Conservation (phyloP, 2,329 filamentous ascomycete genomes). For the Neurospora crassa region DNA sequence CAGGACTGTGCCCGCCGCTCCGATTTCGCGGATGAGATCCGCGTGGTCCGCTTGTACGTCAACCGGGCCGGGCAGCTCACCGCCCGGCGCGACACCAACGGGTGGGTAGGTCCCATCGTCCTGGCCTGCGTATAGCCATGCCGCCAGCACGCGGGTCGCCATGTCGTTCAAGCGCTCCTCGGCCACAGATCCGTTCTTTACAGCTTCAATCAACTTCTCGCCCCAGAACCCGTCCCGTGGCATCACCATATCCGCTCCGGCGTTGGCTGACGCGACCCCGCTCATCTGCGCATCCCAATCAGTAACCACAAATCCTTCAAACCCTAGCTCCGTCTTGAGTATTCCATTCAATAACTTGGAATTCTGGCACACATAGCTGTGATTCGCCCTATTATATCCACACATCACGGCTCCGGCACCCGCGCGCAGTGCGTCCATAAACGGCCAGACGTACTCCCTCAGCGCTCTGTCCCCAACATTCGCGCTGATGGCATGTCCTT, state of each 20-base stretch:
- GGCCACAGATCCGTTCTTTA: conserved; percentile 67
- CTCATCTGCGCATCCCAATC: conserved; percentile 63
- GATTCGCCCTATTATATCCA: conserved; percentile 63
- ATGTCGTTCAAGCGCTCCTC: conserved; percentile 69
- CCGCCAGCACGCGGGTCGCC: conserved; percentile 53
- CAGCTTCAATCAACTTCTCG: conserved; percentile 59
- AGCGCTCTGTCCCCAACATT: conserved; percentile 58
- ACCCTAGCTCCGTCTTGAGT: conserved; percentile 53
- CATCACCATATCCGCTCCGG: conserved; percentile 64
- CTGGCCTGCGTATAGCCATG: conserved; percentile 28
- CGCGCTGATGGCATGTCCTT: conserved; percentile 43
- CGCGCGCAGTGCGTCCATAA: conserved; percentile 49
- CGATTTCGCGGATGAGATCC: conserved; percentile 30
- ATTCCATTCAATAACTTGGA: conserved; percentile 59
- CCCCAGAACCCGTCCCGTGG: conserved; percentile 49
- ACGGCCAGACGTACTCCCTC: conserved; percentile 60
- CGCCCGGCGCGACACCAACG: conserved; percentile 9
- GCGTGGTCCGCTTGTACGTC: conserved; percentile 18
- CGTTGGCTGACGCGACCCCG: conserved; percentile 42
- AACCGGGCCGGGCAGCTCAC: conserved; percentile 11
- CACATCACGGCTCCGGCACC: conserved; percentile 54
- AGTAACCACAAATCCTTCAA: conserved; percentile 58
- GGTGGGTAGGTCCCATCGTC: conserved; percentile 15
- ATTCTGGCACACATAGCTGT: conserved; percentile 66
- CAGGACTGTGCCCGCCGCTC: conserved; percentile 18